phyloP scores from a whole-genome alignment of 495 filamentous ascomycete species.

The Thozetella sp. region DNA sequence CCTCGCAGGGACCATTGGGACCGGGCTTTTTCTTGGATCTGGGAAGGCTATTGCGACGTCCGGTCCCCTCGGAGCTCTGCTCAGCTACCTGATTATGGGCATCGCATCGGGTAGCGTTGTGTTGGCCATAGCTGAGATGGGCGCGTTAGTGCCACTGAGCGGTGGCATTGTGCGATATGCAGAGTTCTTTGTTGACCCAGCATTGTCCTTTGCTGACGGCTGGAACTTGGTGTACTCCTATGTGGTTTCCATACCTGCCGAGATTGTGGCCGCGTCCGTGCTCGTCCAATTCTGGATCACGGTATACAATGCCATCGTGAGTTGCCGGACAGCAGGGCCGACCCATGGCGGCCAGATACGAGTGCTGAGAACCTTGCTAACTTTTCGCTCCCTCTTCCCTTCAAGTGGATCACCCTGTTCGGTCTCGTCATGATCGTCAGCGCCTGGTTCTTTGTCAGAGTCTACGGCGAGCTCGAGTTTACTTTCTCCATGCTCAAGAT shows the following conservation, averaged over 20 bases:
- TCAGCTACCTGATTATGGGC: background rate
- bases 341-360: background rate
- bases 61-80: background rate
- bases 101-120: background rate
- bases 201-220: background rate
- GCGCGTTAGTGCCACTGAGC: background rate
- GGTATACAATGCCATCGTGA: background rate
- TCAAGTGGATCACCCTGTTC: background rate
- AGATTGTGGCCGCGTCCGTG: background rate
- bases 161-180: background rate
- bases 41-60: background rate
- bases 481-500: slow-evolving; percentile 61
- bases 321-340: too few species aligned
- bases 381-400: background rate
- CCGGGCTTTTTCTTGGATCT: slow-evolving; percentile 9
- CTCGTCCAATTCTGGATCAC: background rate
- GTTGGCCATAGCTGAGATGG: background rate
- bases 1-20: slow-evolving; percentile 57
- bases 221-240: background rate
- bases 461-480: slow-evolving; percentile 60
- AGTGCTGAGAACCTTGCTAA: background rate
- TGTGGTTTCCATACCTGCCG: background rate
- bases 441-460: background rate
- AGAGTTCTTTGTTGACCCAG: background rate
- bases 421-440: background rate